Base-by-base conservation (phyloP, 352 stramenopile genomes). In the Pythium periplocum region DNA sequence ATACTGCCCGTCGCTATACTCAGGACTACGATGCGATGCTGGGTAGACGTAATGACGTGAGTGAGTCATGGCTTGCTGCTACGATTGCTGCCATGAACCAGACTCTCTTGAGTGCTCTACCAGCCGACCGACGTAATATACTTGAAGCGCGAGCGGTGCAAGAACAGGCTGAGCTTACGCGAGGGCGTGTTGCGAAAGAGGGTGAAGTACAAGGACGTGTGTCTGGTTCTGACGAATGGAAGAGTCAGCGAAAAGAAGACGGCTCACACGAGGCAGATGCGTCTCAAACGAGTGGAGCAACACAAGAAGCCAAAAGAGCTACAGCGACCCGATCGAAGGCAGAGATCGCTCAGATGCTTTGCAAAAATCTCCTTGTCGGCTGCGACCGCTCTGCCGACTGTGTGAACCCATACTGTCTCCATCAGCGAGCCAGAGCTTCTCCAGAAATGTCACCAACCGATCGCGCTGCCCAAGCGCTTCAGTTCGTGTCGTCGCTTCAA, bases 1-100 rank as follows among this genome's bases (percentile, higher is more conserved):
- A 98, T 66, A 86, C 95, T 2, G 94, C 92, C 6, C 76, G 76
- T 41, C 53, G 84, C 6, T 94, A 94, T 55, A 93, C 84, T 1
- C 64, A 74, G 32, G 76, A 83, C 33, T 94, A 73, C 73, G 66
- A 78, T 8, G 75, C 71, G 1, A 84, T 93, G 74, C 63, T 68
- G 6, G 45, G 68, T 33, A 73, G 84, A 17, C 82, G 84, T 12
- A 66, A 75, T 41, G 72, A 86, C 55, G 82, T 87, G 10, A 78
- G 67, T 26, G 84, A 94, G 67, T 48, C 59, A 9, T 90, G 77
- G 78, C 65, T 94, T 0, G 45, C 68, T 4, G 59, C 55, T 7
- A 78, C 62, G 2, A 87, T 93, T 39, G 53, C 41, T 2, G 45
- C 73, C 11, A 76, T 92, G 36, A 93, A 93, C 44, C 54, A 57